Percentiles rank a stretch among this genome's conserved stretches.
phyloP scores from a whole-genome alignment of 441 rosid genomes.

The Bruguiera hainesii region DNA sequence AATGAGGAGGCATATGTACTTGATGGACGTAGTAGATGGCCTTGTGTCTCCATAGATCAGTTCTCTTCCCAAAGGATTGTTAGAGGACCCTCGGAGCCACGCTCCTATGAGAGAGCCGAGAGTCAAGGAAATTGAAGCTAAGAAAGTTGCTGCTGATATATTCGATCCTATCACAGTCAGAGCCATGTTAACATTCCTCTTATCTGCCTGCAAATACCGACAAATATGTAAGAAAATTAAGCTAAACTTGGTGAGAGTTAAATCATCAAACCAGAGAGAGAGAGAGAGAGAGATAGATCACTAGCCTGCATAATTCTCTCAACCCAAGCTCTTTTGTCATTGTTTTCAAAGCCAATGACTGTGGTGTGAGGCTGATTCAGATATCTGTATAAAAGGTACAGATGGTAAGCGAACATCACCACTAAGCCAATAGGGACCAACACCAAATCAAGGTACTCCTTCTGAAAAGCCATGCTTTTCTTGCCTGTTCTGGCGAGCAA shows the following conservation, averaged over 20 bases:
- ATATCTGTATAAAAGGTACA: slow-evolving; percentile 57
- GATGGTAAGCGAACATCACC: slow-evolving; percentile 58
- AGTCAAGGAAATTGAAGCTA: slow-evolving; percentile 60
- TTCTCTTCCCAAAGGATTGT: slow-evolving; percentile 40
- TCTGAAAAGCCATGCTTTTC: slow-evolving; percentile 29
- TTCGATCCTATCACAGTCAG: slow-evolving; percentile 54
- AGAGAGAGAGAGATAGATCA: background rate
- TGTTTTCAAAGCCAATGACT: slow-evolving; percentile 61
- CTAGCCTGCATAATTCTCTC: slow-evolving; percentile 50
- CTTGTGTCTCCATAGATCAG: slow-evolving; percentile 71
- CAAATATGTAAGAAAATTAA: background rate
- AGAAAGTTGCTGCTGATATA: slow-evolving; percentile 57
- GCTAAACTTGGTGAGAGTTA: background rate
- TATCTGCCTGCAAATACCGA: slow-evolving; percentile 34
- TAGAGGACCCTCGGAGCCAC: slow-evolving; percentile 59
- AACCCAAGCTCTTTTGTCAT: slow-evolving; percentile 69
- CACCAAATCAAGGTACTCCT: slow-evolving; percentile 53
- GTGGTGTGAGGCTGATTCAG: slow-evolving; percentile 62
- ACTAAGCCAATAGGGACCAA: slow-evolving; percentile 59
- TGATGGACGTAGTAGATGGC: slow-evolving; percentile 54
- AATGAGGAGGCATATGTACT: slow-evolving; percentile 56
- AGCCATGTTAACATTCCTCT: slow-evolving; percentile 31
- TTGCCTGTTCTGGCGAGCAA: no score
- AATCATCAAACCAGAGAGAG: background rate
- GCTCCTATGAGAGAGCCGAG: slow-evolving; percentile 73